Evolutionary conservation across 306 rosid species (phyloP).

Genomic region (Medicago truncatula): DNA sequence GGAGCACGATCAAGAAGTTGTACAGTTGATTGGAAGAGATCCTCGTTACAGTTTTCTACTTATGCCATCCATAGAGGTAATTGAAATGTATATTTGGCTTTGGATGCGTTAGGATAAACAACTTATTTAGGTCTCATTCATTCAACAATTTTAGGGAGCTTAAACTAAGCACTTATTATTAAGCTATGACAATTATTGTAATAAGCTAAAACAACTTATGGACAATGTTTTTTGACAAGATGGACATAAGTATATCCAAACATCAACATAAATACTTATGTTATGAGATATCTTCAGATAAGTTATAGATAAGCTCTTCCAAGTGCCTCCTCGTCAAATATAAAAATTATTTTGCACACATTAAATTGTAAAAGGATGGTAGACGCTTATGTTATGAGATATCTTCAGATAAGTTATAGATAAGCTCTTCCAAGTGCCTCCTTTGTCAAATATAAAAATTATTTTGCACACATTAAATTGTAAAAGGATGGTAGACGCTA

Average conservation of each 20-base stretch:
- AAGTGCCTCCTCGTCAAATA: not conserved
- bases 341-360: slow-evolving; percentile 10
- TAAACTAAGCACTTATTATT: not conserved
- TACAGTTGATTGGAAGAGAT: slow-evolving; percentile 93
- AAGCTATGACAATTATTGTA: not conserved
- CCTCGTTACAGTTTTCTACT: slow-evolving; percentile 76
- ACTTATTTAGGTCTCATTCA: slow-evolving; percentile 16
- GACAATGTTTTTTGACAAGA: not conserved
- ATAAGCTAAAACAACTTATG: slow-evolving; percentile 1
- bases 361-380: slow-evolving; percentile 7
- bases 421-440: not conserved
- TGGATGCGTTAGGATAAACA: slow-evolving; percentile 1
- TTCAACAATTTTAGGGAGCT: not conserved
- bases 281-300: not conserved
- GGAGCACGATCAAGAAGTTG: slow-evolving; percentile 87
- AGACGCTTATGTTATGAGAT: slow-evolving; percentile 2
- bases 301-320: not conserved
- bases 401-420: not conserved
- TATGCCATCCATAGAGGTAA: slow-evolving; percentile 86
- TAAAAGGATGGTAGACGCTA: slow-evolving; percentile 9
- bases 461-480: not conserved
- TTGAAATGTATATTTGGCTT: slow-evolving; percentile 20
- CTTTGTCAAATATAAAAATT: slow-evolving; percentile 16
- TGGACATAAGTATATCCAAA: slow-evolving; percentile 9
- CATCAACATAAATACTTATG: not conserved